phyloP scores from a whole-genome alignment of 169 alveolate genomes.

The Eimeria acervulina region DNA sequence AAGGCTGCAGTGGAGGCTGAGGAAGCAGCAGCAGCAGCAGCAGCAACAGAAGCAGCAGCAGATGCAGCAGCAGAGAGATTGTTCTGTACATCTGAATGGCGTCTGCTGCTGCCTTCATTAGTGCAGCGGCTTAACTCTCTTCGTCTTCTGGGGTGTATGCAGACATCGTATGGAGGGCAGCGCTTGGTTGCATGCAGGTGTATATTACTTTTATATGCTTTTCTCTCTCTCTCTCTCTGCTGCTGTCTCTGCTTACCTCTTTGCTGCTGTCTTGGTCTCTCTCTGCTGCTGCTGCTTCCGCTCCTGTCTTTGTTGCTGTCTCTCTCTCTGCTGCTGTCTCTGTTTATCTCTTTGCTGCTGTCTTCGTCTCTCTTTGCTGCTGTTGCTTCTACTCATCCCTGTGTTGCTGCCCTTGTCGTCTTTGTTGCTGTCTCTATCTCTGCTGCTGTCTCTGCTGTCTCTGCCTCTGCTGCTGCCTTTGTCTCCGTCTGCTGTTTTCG shows the following conservation, averaged over 20 bases:
- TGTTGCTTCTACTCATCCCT: no score
- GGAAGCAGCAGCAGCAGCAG: constrained; percentile 50
- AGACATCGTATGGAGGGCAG: constrained; percentile 36
- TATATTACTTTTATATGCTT: neutral
- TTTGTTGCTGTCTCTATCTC: no score
- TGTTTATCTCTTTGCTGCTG: neutral
- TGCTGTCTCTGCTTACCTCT: neutral
- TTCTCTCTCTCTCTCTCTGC: neutral
- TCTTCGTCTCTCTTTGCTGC: no score
- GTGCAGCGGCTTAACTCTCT: neutral
- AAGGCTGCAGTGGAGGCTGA: constrained; percentile 1
- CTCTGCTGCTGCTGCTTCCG: neutral
- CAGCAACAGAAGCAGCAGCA: constrained; percentile 46
- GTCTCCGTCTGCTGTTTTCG: neutral
- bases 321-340: neutral
- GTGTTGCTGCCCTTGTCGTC: no score
- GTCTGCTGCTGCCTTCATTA: constrained; percentile 59
- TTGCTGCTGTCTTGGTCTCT: no score
- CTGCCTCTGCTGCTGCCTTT: no score
- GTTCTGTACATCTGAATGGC: constrained; percentile 49
- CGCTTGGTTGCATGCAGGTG: constrained; percentile 37
- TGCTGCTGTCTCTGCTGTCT: no score
- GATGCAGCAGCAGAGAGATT: constrained; percentile 34
- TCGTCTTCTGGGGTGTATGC: neutral
- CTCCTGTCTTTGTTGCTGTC: neutral